phyloP scores from a whole-genome alignment of 192 early-diverging fungal genomes.

The Jimgerdemannia lactiflua region DNA sequence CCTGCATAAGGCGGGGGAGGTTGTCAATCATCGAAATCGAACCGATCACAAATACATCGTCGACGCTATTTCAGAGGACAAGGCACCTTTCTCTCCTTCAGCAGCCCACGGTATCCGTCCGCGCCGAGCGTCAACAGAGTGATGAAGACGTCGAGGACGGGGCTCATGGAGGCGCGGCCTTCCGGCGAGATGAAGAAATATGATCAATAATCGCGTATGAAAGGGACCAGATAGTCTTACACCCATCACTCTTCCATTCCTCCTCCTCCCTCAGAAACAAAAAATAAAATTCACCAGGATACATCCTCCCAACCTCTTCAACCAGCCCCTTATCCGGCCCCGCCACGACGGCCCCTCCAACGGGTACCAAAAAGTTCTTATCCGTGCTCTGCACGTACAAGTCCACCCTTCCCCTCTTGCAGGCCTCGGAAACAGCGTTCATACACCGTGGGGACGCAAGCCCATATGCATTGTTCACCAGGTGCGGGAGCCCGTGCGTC shows the following conservation, averaged over 20 bases:
- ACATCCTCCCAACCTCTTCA: neutral
- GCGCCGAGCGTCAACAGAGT: neutral
- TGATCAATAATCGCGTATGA: neutral
- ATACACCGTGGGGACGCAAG: neutral
- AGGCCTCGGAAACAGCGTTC: neutral
- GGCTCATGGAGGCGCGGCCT: conserved; percentile 1
- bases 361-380: conserved; percentile 5
- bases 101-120: neutral
- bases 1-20: neutral
- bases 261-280: neutral
- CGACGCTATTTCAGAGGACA: no score
- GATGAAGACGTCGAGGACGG: neutral
- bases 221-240: no score
- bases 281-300: neutral
- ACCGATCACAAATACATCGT: no score
- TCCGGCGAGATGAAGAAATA: neutral
- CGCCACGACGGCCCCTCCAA: neutral
- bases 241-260: neutral
- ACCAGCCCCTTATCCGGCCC: neutral
- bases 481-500: neutral
- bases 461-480: conserved; percentile 2
- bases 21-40: neutral
- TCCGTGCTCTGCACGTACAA: conserved; percentile 1
- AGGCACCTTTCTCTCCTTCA: neutral
- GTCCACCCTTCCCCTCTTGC: neutral